Evolutionary conservation across 2,329 filamentous ascomycete genomes (phyloP).

Genomic region (Blastomyces parvus): DNA sequence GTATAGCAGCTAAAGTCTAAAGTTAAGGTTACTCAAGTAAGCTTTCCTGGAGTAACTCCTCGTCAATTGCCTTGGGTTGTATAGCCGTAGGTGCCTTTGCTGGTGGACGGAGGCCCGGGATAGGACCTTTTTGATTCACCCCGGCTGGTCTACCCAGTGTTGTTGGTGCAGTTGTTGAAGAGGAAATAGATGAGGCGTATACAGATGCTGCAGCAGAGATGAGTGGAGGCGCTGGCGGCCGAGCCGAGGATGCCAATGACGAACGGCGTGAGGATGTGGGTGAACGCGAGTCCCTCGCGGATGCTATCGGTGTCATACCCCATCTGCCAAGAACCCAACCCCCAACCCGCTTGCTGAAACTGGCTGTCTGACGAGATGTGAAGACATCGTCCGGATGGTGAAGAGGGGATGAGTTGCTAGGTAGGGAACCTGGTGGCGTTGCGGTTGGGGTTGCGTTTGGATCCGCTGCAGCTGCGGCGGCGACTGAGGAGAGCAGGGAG

Average conservation of each 20-base stretch:
- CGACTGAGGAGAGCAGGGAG: slow-evolving; percentile 31
- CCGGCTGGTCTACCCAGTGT: slow-evolving; percentile 49
- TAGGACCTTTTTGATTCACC: slow-evolving; percentile 67
- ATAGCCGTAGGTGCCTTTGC: slow-evolving; percentile 48
- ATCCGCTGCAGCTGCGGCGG: slow-evolving; percentile 18
- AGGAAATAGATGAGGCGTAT: slow-evolving; percentile 9
- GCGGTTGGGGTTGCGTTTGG: slow-evolving; percentile 20
- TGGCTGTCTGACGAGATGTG: slow-evolving; percentile 19
- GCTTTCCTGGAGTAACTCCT: slow-evolving; percentile 51
- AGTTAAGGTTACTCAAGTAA: slow-evolving; percentile 38
- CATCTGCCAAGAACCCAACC: slow-evolving; percentile 58
- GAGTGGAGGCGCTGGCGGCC: neutral
- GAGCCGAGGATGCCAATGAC: slow-evolving; percentile 7
- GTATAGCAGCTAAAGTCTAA: neutral
- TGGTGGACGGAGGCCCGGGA: slow-evolving; percentile 59
- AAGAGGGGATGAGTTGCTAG: slow-evolving; percentile 13
- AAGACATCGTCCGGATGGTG: neutral
- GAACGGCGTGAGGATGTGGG: slow-evolving; percentile 7
- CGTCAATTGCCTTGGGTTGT: slow-evolving; percentile 49
- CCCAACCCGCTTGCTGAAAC: slow-evolving; percentile 46
- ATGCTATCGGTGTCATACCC: slow-evolving; percentile 43
- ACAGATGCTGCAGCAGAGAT: slow-evolving; percentile 26
- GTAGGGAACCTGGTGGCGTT: slow-evolving; percentile 20
- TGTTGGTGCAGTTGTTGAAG: slow-evolving; percentile 35
- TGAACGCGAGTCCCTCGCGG: slow-evolving; percentile 9